A percentile compares a stretch with the other conserved stretches of the same genome.
Conservation (phyloP, 2,329 filamentous ascomycete species). For the Apiospora pterosperma region DNA sequence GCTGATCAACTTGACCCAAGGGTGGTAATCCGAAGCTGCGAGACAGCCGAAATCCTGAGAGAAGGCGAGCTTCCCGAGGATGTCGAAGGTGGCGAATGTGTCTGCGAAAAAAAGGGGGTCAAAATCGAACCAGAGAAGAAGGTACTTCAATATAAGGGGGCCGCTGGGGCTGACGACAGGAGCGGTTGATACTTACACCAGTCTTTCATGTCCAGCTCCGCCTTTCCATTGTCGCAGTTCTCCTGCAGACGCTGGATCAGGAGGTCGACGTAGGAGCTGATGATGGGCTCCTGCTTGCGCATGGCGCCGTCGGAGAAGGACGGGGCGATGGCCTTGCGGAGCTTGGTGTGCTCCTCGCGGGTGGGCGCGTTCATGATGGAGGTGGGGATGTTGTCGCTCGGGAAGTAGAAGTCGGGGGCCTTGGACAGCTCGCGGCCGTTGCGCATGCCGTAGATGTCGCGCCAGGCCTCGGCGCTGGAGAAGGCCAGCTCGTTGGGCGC, state of each 20-base stretch:
- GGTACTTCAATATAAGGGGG: not conserved
- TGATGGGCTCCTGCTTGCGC: constrained; percentile 1
- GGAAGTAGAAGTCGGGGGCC: constrained; percentile 1
- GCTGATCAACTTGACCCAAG: constrained; percentile 6
- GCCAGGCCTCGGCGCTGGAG: constrained; percentile 22
- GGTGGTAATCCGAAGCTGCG: not conserved
- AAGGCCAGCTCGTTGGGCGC: constrained; percentile 30
- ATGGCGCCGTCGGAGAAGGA: constrained; percentile 2
- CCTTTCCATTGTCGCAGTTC: not conserved
- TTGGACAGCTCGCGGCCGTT: constrained; percentile 5
- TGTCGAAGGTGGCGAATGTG: constrained; percentile 1
- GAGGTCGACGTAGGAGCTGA: not conserved
- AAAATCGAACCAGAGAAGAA: not conserved
- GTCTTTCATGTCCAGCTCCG: not conserved
- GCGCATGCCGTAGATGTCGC: constrained; percentile 19
- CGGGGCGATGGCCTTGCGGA: not conserved
- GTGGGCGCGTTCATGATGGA: constrained; percentile 6
- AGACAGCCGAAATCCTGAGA: constrained; percentile 4
- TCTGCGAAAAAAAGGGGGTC: not conserved
- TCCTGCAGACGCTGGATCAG: constrained; percentile 2
- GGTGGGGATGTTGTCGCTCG: not conserved
- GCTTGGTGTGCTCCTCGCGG: constrained; percentile 1
- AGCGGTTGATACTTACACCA: not conserved
- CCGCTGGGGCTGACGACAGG: not conserved
- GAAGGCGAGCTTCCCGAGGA: not conserved